Percentiles rank a stretch among this genome's conserved stretches.
Conservation (phyloP, 1,139 yeast genomes). For the Zygosaccharomyces sapae region DNA sequence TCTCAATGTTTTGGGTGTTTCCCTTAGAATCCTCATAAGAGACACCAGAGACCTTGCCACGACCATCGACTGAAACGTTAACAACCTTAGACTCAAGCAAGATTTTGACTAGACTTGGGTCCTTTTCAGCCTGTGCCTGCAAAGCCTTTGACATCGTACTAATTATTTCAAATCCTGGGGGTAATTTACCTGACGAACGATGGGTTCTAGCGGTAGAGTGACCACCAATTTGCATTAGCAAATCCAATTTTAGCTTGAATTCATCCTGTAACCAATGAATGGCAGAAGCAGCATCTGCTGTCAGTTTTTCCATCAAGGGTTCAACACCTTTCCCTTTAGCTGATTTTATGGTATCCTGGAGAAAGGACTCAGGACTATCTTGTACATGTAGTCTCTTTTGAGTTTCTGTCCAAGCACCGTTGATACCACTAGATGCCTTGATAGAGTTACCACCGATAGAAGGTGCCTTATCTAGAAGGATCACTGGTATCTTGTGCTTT, state of each 20-base stretch:
- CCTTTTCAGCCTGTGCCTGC: conserved; percentile 46
- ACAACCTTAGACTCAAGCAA: conserved; percentile 54
- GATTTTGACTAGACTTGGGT: conserved; percentile 51
- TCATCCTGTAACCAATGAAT: conserved; percentile 68
- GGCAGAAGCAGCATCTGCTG: conserved; percentile 51
- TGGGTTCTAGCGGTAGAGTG: conserved; percentile 73
- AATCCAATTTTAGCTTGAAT: conserved; percentile 57
- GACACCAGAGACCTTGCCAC: conserved; percentile 44
- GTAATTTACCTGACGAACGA: conserved; percentile 57
- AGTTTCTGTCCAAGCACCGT: conserved; percentile 65
- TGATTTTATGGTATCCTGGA: conserved; percentile 61
- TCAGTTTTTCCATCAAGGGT: conserved; percentile 37
- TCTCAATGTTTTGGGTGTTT: conserved; percentile 30
- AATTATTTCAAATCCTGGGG: conserved; percentile 76
- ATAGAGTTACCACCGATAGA: conserved; percentile 75
- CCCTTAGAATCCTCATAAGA: conserved; percentile 41
- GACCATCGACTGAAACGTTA: conserved; percentile 43
- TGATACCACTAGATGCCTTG: conserved; percentile 79
- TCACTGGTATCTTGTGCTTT: conserved; percentile 48
- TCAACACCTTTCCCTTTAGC: conserved; percentile 61
- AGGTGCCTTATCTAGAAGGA: conserved; percentile 59
- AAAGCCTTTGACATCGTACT: conserved; percentile 54
- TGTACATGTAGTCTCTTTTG: conserved; percentile 48
- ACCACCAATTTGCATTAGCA: conserved; percentile 69
- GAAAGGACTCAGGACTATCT: conserved; percentile 58